These are phyloP conservation scores for Letharia lupina DNA, from an alignment of 495 filamentous ascomycete species.

Conservation along the genomic window DNA sequence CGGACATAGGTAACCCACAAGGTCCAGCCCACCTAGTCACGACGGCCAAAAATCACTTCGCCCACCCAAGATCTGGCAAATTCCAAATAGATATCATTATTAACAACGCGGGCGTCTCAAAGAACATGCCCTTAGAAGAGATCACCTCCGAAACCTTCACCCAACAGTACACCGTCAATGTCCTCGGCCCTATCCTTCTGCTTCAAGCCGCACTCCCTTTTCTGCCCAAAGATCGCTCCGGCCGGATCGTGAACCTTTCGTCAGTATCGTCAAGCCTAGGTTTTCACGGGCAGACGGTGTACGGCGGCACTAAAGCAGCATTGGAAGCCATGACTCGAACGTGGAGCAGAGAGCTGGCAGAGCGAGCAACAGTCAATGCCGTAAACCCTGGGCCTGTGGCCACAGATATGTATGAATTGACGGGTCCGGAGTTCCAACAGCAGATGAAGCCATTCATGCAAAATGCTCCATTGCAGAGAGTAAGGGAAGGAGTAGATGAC, in stretches of 20 bases:
- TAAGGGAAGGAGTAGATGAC: slow-evolving; percentile 47
- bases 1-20: slow-evolving; percentile 44
- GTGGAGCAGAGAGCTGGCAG: slow-evolving; percentile 73
- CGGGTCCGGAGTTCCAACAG: slow-evolving; percentile 45
- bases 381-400: slow-evolving; percentile 84
- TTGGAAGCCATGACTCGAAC: slow-evolving; percentile 88
- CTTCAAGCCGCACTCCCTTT: slow-evolving; percentile 60
- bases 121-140: slow-evolving; percentile 51
- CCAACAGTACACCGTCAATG: slow-evolving; percentile 70
- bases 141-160: slow-evolving; percentile 54
- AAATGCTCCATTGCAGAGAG: slow-evolving; percentile 55
- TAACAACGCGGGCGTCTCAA: slow-evolving; percentile 75
- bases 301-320: slow-evolving; percentile 84
- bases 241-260: slow-evolving; percentile 73
- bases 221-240: slow-evolving; percentile 64
- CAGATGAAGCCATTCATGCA: slow-evolving; percentile 54
- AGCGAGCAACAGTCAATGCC: slow-evolving; percentile 73
- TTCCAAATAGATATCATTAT: slow-evolving; percentile 79
- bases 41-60: slow-evolving; percentile 44
- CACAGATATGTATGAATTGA: slow-evolving; percentile 64
- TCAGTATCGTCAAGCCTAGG: slow-evolving; percentile 61
- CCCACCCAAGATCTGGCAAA: slow-evolving; percentile 36
- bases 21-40: slow-evolving; percentile 37
- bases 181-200: slow-evolving; percentile 75
- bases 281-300: slow-evolving; percentile 64